Conservation (phyloP, 1,284 basidiomycete species). For the Rhodofomes roseus region DNA sequence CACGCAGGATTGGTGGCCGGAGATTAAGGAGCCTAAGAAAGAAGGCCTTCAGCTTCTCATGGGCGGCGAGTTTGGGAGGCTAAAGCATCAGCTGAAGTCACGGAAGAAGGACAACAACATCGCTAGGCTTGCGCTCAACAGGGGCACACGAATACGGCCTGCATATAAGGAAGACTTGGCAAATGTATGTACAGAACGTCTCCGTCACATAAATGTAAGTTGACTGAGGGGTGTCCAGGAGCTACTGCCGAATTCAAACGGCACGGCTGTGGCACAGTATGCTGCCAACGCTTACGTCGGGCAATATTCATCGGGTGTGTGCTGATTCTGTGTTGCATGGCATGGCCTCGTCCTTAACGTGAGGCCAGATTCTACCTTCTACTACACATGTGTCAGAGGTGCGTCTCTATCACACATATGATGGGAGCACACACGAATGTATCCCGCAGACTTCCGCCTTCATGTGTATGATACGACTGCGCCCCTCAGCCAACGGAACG, state of each 20-base stretch:
- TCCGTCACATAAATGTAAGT: neutral
- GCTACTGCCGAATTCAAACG: constrained; percentile 82
- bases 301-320: constrained; percentile 78
- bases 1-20: constrained; percentile 17
- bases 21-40: constrained; percentile 63
- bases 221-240: constrained; percentile 38
- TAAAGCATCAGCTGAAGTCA: constrained; percentile 45
- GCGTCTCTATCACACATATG: constrained; percentile 8
- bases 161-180: constrained; percentile 50
- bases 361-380: constrained; percentile 67
- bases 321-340: constrained; percentile 9
- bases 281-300: constrained; percentile 86
- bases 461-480: constrained; percentile 84
- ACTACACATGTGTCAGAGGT: constrained; percentile 83
- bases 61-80: constrained; percentile 84
- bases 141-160: constrained; percentile 35
- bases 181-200: constrained; percentile 35
- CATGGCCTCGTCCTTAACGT: neutral
- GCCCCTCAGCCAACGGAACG: constrained; percentile 24
- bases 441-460: constrained; percentile 69
- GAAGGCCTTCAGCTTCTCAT: constrained; percentile 70
- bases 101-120: constrained; percentile 37
- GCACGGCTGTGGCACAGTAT: constrained; percentile 84
- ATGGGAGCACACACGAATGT: constrained; percentile 8
- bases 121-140: constrained; percentile 43